Base-by-base conservation (phyloP, 2,329 filamentous ascomycete species). In the Teratosphaeria viscida region DNA sequence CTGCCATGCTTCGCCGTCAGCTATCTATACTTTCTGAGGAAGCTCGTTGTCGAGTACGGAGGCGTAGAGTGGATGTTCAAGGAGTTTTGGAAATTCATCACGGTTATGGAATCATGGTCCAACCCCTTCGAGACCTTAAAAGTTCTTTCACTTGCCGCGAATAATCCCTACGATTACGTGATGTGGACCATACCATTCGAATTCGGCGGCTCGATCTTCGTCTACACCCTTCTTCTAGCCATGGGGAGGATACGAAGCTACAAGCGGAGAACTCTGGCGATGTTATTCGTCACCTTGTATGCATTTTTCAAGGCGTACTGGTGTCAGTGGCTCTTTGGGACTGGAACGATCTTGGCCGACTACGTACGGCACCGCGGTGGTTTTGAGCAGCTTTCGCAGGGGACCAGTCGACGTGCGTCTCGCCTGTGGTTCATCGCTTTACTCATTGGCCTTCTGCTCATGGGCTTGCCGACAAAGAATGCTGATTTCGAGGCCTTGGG, bases 171-270 rank as follows among this genome's bases (percentile, higher is more conserved):
- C 52, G 61, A 65, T 57, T 65, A 59, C 59, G 64, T 62, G 11
- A 63, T 65, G 63, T 65, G 63, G 63, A 68, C 66, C 11, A 68
- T 68, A 54, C 64, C 66, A 16, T 62, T 62, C 34, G 63, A 65
- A 47, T 65, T 57, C 32, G 57, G 60, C 19, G 63, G 63, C 7
- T 61, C 58, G 5, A 32, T 65, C 53, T 43, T 63, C 34, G 57
- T 65, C 19, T 65, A 61, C 34, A 56, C 55, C 23, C 47, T 65
- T 6, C 55, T 64, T 16, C 37, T 65, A 39, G 58, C 57, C 5
- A 39, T 60, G 3, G 37, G 58, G 26, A 55, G 63, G 23, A 56
- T 61, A 43, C 14, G 49, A 34, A 47, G 43, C n/a, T 59, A 60
- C 47, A 23, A 47, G 23, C n/a, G 23, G 32, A 16, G 54, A 27